Evolutionary conservation across 2,329 filamentous ascomycete species (phyloP).

Genomic region (Cladophialophora bantiana): DNA sequence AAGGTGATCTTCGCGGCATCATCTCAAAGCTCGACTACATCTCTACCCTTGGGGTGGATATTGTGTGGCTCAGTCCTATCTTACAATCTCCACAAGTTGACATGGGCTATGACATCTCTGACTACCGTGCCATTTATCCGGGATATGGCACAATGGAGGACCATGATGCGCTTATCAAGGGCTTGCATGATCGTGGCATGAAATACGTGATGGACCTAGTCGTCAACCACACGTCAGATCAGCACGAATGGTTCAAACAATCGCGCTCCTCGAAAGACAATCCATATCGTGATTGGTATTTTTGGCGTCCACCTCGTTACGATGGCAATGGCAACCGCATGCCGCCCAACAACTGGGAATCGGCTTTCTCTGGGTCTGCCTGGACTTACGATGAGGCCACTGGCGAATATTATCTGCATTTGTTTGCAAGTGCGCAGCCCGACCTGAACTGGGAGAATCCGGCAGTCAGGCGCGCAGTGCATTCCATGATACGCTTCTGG

Average conservation of each 20-base stretch:
- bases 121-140: slow-evolving; percentile 55
- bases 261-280: slow-evolving; percentile 67
- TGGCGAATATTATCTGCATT: slow-evolving; percentile 76
- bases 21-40: slow-evolving; percentile 72
- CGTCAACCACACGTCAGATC: slow-evolving; percentile 53
- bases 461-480: slow-evolving; percentile 71
- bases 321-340: slow-evolving; percentile 65
- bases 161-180: slow-evolving; percentile 53
- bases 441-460: slow-evolving; percentile 86
- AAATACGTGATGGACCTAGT: slow-evolving; percentile 59
- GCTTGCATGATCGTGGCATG: slow-evolving; percentile 55
- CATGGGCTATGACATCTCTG: slow-evolving; percentile 58
- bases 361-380: slow-evolving; percentile 43
- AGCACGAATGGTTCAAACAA: slow-evolving; percentile 70
- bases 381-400: slow-evolving; percentile 72
- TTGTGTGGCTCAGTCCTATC: slow-evolving; percentile 63
- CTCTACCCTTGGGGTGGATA: slow-evolving; percentile 65
- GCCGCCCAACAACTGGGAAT: slow-evolving; percentile 78
- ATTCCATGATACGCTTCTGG: slow-evolving; percentile 79
- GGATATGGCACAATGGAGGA: slow-evolving; percentile 57
- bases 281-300: slow-evolving; percentile 74
- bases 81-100: slow-evolving; percentile 62
- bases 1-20: slow-evolving; percentile 70
- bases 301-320: slow-evolving; percentile 59
- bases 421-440: slow-evolving; percentile 78